Conservation (phyloP, 2,329 filamentous ascomycete genomes). For the Pyricularia sp. region DNA sequence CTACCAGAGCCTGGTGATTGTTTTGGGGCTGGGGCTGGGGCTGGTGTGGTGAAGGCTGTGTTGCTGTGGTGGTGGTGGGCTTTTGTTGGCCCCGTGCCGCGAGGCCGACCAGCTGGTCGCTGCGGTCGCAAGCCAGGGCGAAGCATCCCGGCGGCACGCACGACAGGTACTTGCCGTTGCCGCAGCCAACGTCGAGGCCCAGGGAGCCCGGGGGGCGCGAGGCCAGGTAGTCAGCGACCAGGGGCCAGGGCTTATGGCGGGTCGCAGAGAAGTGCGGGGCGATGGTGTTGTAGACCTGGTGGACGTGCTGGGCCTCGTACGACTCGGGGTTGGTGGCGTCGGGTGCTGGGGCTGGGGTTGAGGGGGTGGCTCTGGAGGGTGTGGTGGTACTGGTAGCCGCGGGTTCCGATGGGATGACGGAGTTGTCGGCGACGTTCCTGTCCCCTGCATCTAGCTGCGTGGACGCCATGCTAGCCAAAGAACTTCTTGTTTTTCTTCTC, state of each 20-base stretch:
- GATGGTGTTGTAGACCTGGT: conserved; percentile 83
- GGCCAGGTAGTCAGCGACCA: conserved; percentile 70
- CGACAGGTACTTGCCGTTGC: conserved; percentile 86
- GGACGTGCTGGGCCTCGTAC: conserved; percentile 84
- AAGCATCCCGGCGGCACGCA: neutral
- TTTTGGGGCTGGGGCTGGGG: conserved; percentile 13
- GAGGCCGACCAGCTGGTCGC: conserved; percentile 67
- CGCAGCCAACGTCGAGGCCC: conserved; percentile 87
- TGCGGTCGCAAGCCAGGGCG: conserved; percentile 42
- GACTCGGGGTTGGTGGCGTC: conserved; percentile 13
- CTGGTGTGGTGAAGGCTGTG: conserved; percentile 9
- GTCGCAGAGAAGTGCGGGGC: conserved; percentile 78
- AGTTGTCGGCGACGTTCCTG: neutral
- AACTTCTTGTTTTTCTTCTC: neutral
- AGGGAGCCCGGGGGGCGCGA: conserved; percentile 59
- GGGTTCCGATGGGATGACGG: neutral
- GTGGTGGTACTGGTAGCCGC: neutral
- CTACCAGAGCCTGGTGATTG: conserved; percentile 54
- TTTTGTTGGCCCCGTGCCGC: conserved; percentile 53
- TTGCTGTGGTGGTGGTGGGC: conserved; percentile 8
- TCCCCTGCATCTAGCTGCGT: neutral
- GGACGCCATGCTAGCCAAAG: neutral
- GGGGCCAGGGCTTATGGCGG: conserved; percentile 80
- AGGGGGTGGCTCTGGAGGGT: neutral
- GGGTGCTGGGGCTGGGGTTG: neutral